A percentile compares a stretch with the other conserved stretches of the same genome.
These are phyloP conservation scores for Debaryomycetaceae sp. DNA, from an alignment of 1,139 yeast species.

Conservation along the genomic window DNA sequence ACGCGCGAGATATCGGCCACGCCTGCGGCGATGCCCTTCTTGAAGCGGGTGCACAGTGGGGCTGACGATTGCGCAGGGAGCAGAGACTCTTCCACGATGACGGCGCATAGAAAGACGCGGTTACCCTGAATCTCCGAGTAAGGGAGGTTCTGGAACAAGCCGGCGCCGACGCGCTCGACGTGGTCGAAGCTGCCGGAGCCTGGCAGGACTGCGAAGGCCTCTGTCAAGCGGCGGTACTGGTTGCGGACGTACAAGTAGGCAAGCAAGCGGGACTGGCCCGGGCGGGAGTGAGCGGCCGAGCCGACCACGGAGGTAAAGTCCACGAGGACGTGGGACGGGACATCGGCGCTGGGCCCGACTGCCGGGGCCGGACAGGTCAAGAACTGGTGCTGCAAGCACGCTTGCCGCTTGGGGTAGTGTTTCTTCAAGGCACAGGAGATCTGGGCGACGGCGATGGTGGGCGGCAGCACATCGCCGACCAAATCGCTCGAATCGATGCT, in stretches of 20 bases:
- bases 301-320: conserved; percentile 69
- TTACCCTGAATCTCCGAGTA: conserved; percentile 53
- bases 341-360: conserved; percentile 36
- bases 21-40: conserved; percentile 84
- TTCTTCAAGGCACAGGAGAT: conserved; percentile 51
- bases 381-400: conserved; percentile 12
- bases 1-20: conserved; percentile 77
- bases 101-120: conserved; percentile 58
- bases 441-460: conserved; percentile 60
- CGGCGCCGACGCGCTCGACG: conserved; percentile 64
- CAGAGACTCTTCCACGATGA: conserved; percentile 51
- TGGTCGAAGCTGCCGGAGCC: conserved; percentile 46
- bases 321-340: conserved; percentile 69
- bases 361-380: conserved; percentile 35
- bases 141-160: conserved; percentile 70
- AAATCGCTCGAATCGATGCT: conserved; percentile 54
- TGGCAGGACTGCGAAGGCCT: conserved; percentile 66
- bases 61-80: conserved; percentile 19
- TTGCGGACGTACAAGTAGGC: conserved; percentile 69
- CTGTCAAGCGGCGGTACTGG: conserved; percentile 57
- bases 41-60: no score
- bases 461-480: conserved; percentile 37
- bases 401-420: conserved; percentile 6
- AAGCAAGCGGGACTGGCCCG: conserved; percentile 60
- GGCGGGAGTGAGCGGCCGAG: conserved; percentile 49